phyloP scores from a whole-genome alignment of 805 yeast genomes.

The Kodamaea fukazawae region DNA sequence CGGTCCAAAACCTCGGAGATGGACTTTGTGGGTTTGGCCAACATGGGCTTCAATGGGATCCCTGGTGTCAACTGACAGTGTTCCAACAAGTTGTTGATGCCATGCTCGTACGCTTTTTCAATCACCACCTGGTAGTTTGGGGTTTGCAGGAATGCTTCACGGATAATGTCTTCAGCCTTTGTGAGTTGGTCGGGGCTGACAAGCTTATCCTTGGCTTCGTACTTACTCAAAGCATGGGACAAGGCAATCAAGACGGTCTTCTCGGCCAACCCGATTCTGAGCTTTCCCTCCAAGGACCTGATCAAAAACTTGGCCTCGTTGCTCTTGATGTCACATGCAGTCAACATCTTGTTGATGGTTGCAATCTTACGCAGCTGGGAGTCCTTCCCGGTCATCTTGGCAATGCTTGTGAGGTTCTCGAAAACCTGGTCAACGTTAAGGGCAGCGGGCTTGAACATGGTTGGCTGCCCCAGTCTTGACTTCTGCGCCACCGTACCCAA shows the following conservation, averaged over 20 bases:
- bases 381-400: slow-evolving; percentile 72
- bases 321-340: slow-evolving; percentile 70
- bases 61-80: slow-evolving; percentile 83
- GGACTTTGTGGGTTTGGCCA: slow-evolving; percentile 95
- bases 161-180: slow-evolving; percentile 71
- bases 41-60: slow-evolving; percentile 94
- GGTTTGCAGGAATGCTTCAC: slow-evolving; percentile 83
- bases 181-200: slow-evolving; percentile 45
- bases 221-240: slow-evolving; percentile 74
- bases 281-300: slow-evolving; percentile 87
- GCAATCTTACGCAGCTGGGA: slow-evolving; percentile 78
- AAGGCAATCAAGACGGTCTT: slow-evolving; percentile 82
- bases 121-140: slow-evolving; percentile 88
- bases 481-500: slow-evolving; percentile 84
- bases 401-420: slow-evolving; percentile 69
- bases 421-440: slow-evolving; percentile 74
- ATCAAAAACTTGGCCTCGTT: slow-evolving; percentile 86
- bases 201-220: slow-evolving; percentile 43
- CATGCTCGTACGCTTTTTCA: slow-evolving; percentile 59
- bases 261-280: slow-evolving; percentile 92
- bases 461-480: slow-evolving; percentile 80
- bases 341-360: slow-evolving; percentile 76
- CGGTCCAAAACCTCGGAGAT: slow-evolving; percentile 89
- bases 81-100: slow-evolving; percentile 62
- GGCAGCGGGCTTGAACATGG: slow-evolving; percentile 90